Percentiles rank a stretch among this genome's conserved stretches.
Evolutionary conservation across 495 filamentous ascomycete species (phyloP).

Genomic region (Trichoderma orchidacearum): DNA sequence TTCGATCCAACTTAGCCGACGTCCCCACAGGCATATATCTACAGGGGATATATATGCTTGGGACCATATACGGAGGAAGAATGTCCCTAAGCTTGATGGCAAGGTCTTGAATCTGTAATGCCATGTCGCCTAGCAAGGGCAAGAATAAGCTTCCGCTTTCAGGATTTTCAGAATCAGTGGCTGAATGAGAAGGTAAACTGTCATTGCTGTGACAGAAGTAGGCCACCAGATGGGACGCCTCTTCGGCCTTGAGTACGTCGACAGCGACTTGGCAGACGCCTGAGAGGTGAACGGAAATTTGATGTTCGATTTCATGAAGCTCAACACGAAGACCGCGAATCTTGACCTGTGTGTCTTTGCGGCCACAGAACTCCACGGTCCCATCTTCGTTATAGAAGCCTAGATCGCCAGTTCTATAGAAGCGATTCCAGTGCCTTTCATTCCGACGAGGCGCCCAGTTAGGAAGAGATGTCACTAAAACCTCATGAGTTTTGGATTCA

Average conservation of each 20-base stretch:
- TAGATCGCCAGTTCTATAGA: slow-evolving; percentile 34
- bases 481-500: slow-evolving; percentile 33
- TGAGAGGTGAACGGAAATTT: neutral
- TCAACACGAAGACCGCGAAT: slow-evolving; percentile 16
- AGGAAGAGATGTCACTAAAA: slow-evolving; percentile 27
- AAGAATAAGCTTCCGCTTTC: slow-evolving; percentile 45
- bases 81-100: slow-evolving; percentile 61
- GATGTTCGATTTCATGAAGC: slow-evolving; percentile 12
- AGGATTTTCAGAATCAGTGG: slow-evolving; percentile 33
- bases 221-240: neutral
- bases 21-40: slow-evolving; percentile 7
- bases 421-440: slow-evolving; percentile 5
- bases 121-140: slow-evolving; percentile 8
- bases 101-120: slow-evolving; percentile 23
- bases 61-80: slow-evolving; percentile 62
- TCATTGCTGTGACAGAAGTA: slow-evolving; percentile 15
- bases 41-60: neutral
- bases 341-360: slow-evolving; percentile 12
- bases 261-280: slow-evolving; percentile 3
- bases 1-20: slow-evolving; percentile 18
- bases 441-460: slow-evolving; percentile 1
- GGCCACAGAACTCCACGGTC: neutral
- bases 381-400: slow-evolving; percentile 25
- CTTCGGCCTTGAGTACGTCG: slow-evolving; percentile 4
- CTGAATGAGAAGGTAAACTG: neutral